Evolutionary conservation across 2,329 filamentous ascomycete species (phyloP), one percentile per base, ranked within the genome.

Genomic region (Ophiostoma ulmi): DNA sequence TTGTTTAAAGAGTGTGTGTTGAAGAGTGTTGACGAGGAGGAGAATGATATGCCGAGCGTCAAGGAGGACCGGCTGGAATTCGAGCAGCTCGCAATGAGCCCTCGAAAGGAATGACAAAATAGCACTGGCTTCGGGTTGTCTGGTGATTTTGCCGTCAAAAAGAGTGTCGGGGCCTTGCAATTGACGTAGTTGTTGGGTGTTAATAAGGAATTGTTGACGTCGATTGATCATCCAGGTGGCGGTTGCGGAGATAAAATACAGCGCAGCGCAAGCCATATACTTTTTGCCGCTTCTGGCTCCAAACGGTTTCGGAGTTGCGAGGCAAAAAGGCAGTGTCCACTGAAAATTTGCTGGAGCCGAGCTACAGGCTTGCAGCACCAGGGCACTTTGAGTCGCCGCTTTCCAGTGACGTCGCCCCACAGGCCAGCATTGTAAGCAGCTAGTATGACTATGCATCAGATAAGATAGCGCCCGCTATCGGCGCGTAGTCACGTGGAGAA

Each of bases 381-480:
- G 44, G 26, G 52, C 55, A 61, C n/a, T 31, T 61, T 31, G n/a
- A 61, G 55, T 22, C 55, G 22, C 26, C 8, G 22, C 55, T 31
- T 61, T 61, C 55, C 65, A 67, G 38, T 67, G 65, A 67, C 65
- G 26, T 67, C 65, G 39, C 65, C 38, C 64, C 38, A 67, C 64
- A 20, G 31, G 20, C 39, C 39, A 48, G 22, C 65, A 44, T 31
- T 67, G 38, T 39, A 67, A 26, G 41, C 17, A 4, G 4, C 44
- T 48, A 48, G 44, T 48, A 7, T n/a, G 44, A 48, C 44, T 48
- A 20, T 48, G 44, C 68, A 70, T 72, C 68, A 68, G 65, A 70
- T 68, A 70, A 70, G 68, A 70, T 66, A 65, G 63, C 26, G 64
- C 41, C 68, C 68, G 70, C 39, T 68, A 70, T 72, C 70, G 70